Percentiles rank a stretch among this genome's conserved stretches.
Evolutionary conservation across 1,284 basidiomycete genomes (phyloP).

Genomic region (Tilletia walkeri): DNA sequence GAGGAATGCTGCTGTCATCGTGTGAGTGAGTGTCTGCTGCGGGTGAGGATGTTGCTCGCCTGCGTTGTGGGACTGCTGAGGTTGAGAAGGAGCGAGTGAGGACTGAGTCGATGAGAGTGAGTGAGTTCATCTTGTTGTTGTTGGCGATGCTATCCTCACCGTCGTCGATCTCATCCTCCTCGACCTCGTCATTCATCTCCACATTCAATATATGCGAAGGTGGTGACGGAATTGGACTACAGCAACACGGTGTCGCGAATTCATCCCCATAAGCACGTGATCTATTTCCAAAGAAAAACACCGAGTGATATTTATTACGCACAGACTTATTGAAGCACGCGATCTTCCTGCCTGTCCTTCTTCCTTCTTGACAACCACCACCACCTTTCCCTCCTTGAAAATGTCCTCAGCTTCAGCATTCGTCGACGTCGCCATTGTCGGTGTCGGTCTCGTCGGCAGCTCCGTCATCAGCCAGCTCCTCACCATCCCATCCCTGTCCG

Average conservation of each 20-base stretch:
- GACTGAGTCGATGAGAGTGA: constrained; percentile 46
- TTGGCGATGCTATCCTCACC: background rate
- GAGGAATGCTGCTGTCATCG: constrained; percentile 4
- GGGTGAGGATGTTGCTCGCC: constrained; percentile 1
- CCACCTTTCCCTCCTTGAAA: background rate
- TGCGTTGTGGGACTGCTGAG: constrained; percentile 16
- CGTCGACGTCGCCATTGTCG: constrained; percentile 20
- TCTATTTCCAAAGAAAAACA: too few relatives aligned
- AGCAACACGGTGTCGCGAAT: background rate
- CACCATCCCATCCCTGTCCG: constrained; percentile 33
- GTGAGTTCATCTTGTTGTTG: constrained; percentile 36
- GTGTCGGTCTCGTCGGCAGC: constrained; percentile 53
- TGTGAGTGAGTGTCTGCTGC: background rate
- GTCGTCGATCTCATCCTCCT: background rate
- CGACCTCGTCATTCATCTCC: background rate
- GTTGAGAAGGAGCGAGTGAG: constrained; percentile 39
- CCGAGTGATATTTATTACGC: too few relatives aligned
- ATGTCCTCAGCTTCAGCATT: constrained; percentile 12
- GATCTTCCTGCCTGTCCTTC: background rate
- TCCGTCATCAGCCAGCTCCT: constrained; percentile 51
- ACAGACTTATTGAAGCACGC: too few relatives aligned
- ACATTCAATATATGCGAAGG: too few relatives aligned
- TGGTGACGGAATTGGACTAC: too few relatives aligned
- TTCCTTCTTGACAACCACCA: too few relatives aligned
- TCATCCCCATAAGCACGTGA: background rate